Evolutionary conservation across 345 rosid species (phyloP).

Genomic region (Capsella bursapastoris): DNA sequence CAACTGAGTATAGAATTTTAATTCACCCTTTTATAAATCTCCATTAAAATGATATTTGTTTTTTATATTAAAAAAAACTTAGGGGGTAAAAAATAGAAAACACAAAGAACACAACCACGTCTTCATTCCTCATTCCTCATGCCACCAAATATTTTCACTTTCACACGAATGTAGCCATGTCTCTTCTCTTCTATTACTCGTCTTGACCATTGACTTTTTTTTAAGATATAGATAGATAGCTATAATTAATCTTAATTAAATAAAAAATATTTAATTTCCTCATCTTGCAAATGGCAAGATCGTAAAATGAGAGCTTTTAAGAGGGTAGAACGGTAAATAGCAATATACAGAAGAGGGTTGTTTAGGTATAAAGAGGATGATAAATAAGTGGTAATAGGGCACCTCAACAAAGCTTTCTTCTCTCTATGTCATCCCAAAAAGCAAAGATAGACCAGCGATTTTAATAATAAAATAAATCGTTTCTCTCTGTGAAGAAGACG

Average conservation of each 20-base stretch:
- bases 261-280: neutral
- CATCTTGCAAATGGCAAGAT: neutral
- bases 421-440: slow-evolving; percentile 39
- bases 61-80: neutral
- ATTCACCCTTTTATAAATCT: too few relatives aligned
- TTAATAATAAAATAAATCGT: neutral
- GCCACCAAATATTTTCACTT: neutral
- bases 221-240: neutral
- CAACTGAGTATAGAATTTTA: too few relatives aligned
- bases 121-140: too few relatives aligned
- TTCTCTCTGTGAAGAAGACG: slow-evolving; percentile 26
- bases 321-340: slow-evolving; percentile 32
- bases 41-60: too few relatives aligned
- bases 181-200: neutral
- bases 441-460: neutral
- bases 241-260: neutral
- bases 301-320: neutral
- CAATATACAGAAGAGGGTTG: slow-evolving; percentile 29
- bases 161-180: neutral
- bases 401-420: slow-evolving; percentile 29
- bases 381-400: slow-evolving; percentile 52
- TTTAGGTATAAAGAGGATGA: slow-evolving; percentile 16
- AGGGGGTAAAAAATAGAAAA: neutral
- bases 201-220: neutral
- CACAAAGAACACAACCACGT: neutral